Percentiles rank a stretch among this genome's conserved stretches.
phyloP scores from a whole-genome alignment of 2,329 filamentous ascomycete species.

The Pseudogymnoascus sp. region DNA sequence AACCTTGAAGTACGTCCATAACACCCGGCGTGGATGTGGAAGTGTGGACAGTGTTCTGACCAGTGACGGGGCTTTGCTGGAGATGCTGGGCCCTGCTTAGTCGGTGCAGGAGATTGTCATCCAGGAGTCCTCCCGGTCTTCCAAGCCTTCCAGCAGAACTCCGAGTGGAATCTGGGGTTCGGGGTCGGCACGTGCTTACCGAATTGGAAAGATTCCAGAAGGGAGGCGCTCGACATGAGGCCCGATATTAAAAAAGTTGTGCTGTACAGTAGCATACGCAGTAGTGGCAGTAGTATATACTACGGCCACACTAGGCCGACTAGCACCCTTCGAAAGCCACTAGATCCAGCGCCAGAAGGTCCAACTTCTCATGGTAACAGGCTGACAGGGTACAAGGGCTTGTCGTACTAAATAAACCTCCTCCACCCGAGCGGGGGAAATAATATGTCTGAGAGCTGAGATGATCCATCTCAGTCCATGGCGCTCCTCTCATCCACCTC shows the following conservation, averaged over 20 bases:
- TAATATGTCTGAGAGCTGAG: constrained; percentile 2
- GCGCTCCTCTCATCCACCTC: not conserved
- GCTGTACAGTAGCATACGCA: constrained; percentile 1
- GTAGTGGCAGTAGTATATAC: constrained; percentile 2
- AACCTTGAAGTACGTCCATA: constrained; percentile 3
- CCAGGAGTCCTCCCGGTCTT: not conserved
- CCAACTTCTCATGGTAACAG: not conserved
- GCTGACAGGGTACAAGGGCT: not conserved
- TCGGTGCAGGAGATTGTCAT: constrained; percentile 2
- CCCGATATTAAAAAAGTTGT: constrained; percentile 2
- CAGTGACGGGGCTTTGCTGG: not conserved
- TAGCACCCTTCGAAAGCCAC: not conserved
- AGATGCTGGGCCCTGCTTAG: not conserved
- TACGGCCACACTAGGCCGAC: not conserved
- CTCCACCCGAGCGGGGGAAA: not conserved
- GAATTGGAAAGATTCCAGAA: constrained; percentile 6
- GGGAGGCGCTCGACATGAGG: not conserved
- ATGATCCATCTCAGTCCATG: not conserved
- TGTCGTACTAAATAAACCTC: not conserved
- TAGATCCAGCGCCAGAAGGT: not conserved
- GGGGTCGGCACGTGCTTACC: constrained; percentile 2
- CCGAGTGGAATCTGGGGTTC: constrained; percentile 1
- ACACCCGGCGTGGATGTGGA: not conserved
- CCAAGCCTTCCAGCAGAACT: not conserved
- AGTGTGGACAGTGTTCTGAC: not conserved